A percentile compares a stretch with the other conserved stretches of the same genome.
Evolutionary conservation across 2,329 filamentous ascomycete genomes (phyloP).

Genomic region (Trichoderma sp.): DNA sequence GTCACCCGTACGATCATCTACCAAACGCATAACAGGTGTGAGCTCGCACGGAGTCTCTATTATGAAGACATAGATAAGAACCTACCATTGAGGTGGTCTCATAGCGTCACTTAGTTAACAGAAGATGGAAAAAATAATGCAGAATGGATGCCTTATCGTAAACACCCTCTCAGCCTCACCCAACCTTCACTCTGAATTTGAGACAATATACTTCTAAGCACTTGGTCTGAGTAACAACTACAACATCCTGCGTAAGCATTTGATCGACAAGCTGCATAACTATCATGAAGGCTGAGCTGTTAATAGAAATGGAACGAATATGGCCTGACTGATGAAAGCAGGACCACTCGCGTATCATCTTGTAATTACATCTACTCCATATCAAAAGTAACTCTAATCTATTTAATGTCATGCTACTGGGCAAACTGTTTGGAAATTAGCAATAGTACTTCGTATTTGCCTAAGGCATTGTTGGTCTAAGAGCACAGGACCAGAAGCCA

Average conservation of each 20-base stretch:
- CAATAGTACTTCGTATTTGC: not conserved
- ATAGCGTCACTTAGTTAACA: not conserved
- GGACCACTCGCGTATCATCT: not conserved
- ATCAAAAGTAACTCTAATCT: not conserved
- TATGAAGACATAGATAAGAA: not conserved
- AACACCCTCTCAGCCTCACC: not conserved
- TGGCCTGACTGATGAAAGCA: not conserved
- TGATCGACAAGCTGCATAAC: not conserved
- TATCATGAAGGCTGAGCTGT: not conserved
- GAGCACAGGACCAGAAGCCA: not conserved
- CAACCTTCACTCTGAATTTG: not conserved
- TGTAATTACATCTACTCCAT: not conserved
- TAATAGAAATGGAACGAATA: not conserved
- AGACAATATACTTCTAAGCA: not conserved
- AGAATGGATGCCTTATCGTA: not conserved
- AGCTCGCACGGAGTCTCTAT: not conserved
- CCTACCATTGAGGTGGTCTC: rapidly evolving
- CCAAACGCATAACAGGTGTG: not conserved
- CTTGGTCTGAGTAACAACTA: not conserved
- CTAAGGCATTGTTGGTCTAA: not conserved
- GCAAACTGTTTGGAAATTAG: not conserved
- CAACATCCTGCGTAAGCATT: not conserved
- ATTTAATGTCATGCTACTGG: not conserved
- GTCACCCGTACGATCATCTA: not conserved
- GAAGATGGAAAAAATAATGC: not conserved